Percentiles rank a stretch among this genome's conserved stretches.
phyloP scores from a whole-genome alignment of 2,329 filamentous ascomycete genomes.

The Fusarium agapanthi region DNA sequence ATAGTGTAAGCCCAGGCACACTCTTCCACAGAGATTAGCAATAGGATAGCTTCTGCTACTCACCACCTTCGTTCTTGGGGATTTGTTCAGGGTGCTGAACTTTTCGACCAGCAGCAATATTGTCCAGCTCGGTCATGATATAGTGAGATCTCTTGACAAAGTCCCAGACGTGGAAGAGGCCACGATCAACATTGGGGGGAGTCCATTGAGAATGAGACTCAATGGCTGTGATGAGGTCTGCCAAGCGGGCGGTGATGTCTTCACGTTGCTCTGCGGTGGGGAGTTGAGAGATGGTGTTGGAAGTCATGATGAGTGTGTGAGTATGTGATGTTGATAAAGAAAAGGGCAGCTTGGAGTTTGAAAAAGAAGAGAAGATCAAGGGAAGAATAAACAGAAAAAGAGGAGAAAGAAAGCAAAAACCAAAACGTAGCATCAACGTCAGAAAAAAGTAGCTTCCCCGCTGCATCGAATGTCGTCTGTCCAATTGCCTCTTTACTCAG shows the following conservation, averaged over 20 bases:
- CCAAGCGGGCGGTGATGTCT: constrained; percentile 39
- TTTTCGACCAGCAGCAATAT: constrained; percentile 46
- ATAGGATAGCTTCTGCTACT: constrained; percentile 22
- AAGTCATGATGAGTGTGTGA: constrained; percentile 20
- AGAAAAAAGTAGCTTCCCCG: constrained; percentile 28
- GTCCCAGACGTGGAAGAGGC: constrained; percentile 52
- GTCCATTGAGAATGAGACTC: constrained; percentile 44
- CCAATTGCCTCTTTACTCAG: constrained; percentile 32
- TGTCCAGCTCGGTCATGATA: constrained; percentile 53
- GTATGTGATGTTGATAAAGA: background rate
- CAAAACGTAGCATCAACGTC: constrained; percentile 24
- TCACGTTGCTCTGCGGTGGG: constrained; percentile 41
- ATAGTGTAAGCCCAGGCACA: background rate
- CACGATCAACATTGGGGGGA: constrained; percentile 39
- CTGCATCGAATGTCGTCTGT: constrained; percentile 14
- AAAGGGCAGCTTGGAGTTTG: background rate
- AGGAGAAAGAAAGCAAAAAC: background rate
- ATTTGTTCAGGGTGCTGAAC: constrained; percentile 50
- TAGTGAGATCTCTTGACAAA: constrained; percentile 53
- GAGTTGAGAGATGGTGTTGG: constrained; percentile 21
- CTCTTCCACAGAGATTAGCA: background rate
- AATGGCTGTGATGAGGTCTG: constrained; percentile 43
- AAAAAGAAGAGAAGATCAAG: background rate
- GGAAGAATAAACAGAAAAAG: background rate
- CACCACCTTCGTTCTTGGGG: constrained; percentile 41